Base-by-base conservation (phyloP, 2,329 filamentous ascomycete genomes). In the Xylariaceae sp. region DNA sequence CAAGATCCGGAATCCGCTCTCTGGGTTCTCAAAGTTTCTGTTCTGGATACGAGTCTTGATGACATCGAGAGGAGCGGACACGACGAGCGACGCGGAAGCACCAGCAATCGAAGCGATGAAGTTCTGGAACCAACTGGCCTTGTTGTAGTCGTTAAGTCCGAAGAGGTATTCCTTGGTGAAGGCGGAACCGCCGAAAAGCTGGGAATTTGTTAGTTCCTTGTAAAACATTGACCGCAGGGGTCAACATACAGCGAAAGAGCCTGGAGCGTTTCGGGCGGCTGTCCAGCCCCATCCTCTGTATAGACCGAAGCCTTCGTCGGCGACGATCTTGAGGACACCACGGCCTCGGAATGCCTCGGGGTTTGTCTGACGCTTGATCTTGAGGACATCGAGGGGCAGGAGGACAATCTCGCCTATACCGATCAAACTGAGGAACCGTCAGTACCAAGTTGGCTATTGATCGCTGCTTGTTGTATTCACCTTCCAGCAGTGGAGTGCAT, bases 321-420 rank as follows among this genome's bases (percentile, higher is more conserved):
- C 82, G 56, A 99, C 82, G 60, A 99, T 97, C 74, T 82, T 87
- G 69, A 97, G 76, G 54, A 99, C 80, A 57, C 94, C 94, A 66
- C 94, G 89, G 63, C 93, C 93, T 62, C 91, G 85, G 85, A 99
- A 99, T 34, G 94, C 92, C 69, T 97, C 94, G 39, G 94, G 94
- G 80, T 99, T 99, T 62, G 94, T 99, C 78, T 99, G 94, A 66
- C 94, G 87, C 83, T 99, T 99, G 78, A 99, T 99, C 83, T 99
- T 99, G 58, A 99, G 83, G 38, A 99, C 93, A 65, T 99, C 94
- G 55, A 99, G 84, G 40, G 94, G 94, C 39, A 99, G 83, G 31
- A 99, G 83, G 53, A 99, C 83, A 60, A 99, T 96, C 77, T 99
- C 94, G 68, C 94, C 94, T 65, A 99, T 96, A 65, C 94, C 94